Percentiles rank a stretch among this genome's conserved stretches.
phyloP scores from a whole-genome alignment of 2,329 filamentous ascomycete species.

The Achaetomium macrosporum region DNA sequence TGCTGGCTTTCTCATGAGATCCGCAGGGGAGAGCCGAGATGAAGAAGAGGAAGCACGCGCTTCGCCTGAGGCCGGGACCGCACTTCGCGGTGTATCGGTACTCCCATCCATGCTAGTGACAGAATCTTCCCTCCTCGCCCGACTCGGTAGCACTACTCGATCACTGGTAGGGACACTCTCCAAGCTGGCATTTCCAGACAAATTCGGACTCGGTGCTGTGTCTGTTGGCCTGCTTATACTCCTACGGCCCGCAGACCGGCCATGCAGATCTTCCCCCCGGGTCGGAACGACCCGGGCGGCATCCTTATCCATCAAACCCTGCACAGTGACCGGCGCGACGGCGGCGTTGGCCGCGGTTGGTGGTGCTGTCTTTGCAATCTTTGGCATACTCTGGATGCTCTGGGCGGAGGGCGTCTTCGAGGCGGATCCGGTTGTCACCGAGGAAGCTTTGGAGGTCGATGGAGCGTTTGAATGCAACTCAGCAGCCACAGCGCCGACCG shows the following conservation, averaged over 20 bases:
- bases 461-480: slow-evolving; percentile 39
- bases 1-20: slow-evolving; percentile 40
- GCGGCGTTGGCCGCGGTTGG: slow-evolving; percentile 40
- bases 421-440: slow-evolving; percentile 41
- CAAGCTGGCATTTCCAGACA: slow-evolving; percentile 33
- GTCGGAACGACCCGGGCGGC: slow-evolving; percentile 35
- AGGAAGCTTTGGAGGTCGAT: slow-evolving; percentile 43
- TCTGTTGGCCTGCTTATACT: slow-evolving; percentile 40
- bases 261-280: slow-evolving; percentile 40
- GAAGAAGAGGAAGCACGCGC: slow-evolving; percentile 24
- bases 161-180: slow-evolving; percentile 32
- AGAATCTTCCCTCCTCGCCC: slow-evolving; percentile 38
- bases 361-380: slow-evolving; percentile 38
- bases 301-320: slow-evolving; percentile 44
- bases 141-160: slow-evolving; percentile 26
- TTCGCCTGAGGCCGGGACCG: slow-evolving; percentile 34
- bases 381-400: slow-evolving; percentile 37
- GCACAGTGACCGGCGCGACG: slow-evolving; percentile 45
- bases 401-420: slow-evolving; percentile 38
- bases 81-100: slow-evolving; percentile 40
- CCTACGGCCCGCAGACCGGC: slow-evolving; percentile 33
- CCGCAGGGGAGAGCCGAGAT: slow-evolving; percentile 28
- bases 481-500: slow-evolving; percentile 31
- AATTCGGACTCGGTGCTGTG: slow-evolving; percentile 32
- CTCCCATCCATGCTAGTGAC: slow-evolving; percentile 39